phyloP scores from a whole-genome alignment of 164 flowering plant species.

The Hamamelis virginiana region DNA sequence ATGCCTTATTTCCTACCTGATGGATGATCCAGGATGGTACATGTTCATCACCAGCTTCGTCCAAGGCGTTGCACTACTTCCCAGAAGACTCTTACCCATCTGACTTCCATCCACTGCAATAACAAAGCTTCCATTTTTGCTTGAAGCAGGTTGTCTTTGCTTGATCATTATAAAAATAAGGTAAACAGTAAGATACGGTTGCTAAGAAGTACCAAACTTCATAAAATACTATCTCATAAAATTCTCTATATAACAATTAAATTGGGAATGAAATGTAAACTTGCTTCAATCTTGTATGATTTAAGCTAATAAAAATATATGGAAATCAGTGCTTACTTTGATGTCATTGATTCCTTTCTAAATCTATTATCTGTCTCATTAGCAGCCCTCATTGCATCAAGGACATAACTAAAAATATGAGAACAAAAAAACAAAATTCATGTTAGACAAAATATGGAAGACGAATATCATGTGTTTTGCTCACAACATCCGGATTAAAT shows the following conservation, averaged over 20 bases:
- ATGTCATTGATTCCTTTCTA: slow-evolving; percentile 33
- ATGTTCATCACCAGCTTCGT: slow-evolving; percentile 72
- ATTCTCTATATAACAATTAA: background rate
- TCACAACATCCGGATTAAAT: background rate
- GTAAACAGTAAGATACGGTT: slow-evolving; percentile 20
- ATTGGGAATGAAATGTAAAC: background rate
- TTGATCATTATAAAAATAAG: slow-evolving; percentile 50
- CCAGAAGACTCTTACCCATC: slow-evolving; percentile 38
- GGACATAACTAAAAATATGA: slow-evolving; percentile 54
- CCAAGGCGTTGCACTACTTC: slow-evolving; percentile 55
- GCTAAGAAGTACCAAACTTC: background rate
- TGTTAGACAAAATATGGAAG: background rate
- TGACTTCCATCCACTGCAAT: slow-evolving; percentile 51
- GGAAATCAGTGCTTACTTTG: slow-evolving; percentile 55
- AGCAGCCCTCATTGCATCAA: slow-evolving; percentile 75
- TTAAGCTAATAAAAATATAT: background rate
- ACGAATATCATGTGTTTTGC: background rate
- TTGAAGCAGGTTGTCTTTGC: slow-evolving; percentile 93
- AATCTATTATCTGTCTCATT: slow-evolving; percentile 46
- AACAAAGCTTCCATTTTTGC: slow-evolving; percentile 55
- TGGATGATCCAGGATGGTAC: slow-evolving; percentile 75
- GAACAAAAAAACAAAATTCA: background rate
- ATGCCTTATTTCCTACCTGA: slow-evolving; percentile 41
- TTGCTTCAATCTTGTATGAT: background rate
- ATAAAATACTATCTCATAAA: background rate